Evolutionary conservation across 768 basidiomycete genomes (phyloP).

Genomic region (Pisolithus sp.): DNA sequence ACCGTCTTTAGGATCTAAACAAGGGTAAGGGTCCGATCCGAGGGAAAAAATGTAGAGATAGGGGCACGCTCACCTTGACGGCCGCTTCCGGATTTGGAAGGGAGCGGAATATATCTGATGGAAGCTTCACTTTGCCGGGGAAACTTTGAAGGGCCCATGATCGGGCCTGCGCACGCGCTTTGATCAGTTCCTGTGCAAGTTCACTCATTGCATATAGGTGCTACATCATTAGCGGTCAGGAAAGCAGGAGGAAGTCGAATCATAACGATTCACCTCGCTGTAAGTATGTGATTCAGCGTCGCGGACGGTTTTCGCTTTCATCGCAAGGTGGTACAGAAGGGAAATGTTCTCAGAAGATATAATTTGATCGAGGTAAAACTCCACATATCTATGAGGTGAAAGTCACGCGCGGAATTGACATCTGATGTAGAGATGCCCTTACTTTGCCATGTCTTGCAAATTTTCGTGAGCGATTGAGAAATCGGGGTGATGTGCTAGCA

Average conservation of each 20-base stretch:
- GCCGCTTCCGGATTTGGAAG: slow-evolving; percentile 61
- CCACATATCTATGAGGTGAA: slow-evolving; percentile 62
- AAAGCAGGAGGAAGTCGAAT: background rate
- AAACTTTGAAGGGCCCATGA: slow-evolving; percentile 75
- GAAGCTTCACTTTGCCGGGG: slow-evolving; percentile 75
- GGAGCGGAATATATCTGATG: slow-evolving; percentile 72
- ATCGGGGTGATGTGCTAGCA: slow-evolving; percentile 94
- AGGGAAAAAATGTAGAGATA: background rate
- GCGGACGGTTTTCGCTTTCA: slow-evolving; percentile 80
- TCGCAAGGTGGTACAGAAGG: slow-evolving; percentile 75
- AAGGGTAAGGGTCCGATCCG: background rate
- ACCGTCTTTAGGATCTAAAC: slow-evolving; percentile 57
- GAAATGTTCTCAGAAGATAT: slow-evolving; percentile 77
- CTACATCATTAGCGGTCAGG: slow-evolving; percentile 32
- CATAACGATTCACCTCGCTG: slow-evolving; percentile 51
- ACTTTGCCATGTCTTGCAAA: slow-evolving; percentile 78
- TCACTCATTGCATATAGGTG: slow-evolving; percentile 86
- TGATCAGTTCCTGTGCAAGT: slow-evolving; percentile 83
- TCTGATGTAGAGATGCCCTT: slow-evolving; percentile 16
- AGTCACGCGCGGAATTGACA: background rate
- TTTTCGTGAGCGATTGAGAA: slow-evolving; percentile 64
- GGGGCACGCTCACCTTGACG: slow-evolving; percentile 42
- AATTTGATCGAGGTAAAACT: slow-evolving; percentile 78
- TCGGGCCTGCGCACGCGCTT: slow-evolving; percentile 50
- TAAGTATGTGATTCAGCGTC: slow-evolving; percentile 63